phyloP scores from a whole-genome alignment of 202 grass and related monocot genomes.

The Saccharum hybrid region DNA sequence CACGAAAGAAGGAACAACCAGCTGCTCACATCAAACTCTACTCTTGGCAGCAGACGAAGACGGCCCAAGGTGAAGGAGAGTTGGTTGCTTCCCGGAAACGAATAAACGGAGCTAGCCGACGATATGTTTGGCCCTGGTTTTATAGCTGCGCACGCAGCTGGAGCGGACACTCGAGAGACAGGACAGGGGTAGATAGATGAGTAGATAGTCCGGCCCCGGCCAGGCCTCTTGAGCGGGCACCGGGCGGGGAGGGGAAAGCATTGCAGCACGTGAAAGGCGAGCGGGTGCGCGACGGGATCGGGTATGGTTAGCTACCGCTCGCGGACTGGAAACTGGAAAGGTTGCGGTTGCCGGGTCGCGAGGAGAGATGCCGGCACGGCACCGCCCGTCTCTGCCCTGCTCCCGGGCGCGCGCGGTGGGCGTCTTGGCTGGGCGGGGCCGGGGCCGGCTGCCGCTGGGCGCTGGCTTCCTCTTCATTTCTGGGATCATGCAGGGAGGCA shows the following conservation, averaged over 20 bases:
- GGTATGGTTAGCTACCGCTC: background rate
- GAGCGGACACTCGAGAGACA: constrained; percentile 8
- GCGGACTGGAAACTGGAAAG: background rate
- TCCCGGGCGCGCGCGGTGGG: background rate
- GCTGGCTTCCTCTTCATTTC: background rate
- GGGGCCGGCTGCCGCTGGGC: background rate
- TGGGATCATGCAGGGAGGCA: background rate
- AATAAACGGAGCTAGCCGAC: background rate
- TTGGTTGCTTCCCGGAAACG: constrained; percentile 38
- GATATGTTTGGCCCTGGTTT: background rate
- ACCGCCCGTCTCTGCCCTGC: constrained; percentile 8
- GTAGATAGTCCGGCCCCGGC: background rate
- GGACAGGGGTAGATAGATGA: background rate
- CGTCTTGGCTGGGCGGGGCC: background rate
- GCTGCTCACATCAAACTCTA: constrained; percentile 17
- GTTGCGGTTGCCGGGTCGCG: background rate
- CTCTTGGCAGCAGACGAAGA: background rate
- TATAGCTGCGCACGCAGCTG: constrained; percentile 39
- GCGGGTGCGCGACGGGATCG: background rate
- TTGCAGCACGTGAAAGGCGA: constrained; percentile 53
- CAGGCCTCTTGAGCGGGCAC: background rate
- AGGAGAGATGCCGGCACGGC: background rate
- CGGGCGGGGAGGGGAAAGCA: background rate
- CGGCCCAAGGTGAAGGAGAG: background rate
- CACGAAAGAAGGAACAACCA: background rate